Base-by-base conservation (phyloP, 345 rosid species). In the Combretum micranthum region DNA sequence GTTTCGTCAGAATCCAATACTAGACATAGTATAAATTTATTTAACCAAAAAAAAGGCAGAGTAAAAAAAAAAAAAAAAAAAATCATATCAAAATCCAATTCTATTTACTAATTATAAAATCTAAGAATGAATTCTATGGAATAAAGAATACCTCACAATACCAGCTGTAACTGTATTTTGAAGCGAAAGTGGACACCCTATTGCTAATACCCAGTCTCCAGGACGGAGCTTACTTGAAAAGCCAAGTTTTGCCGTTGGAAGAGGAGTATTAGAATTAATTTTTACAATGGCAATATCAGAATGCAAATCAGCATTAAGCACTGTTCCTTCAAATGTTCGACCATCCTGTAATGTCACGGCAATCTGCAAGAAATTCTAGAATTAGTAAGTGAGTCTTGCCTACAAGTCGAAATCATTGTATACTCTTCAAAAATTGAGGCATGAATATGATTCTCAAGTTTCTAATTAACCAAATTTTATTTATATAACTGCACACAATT, bases 341-440 rank as follows among this genome's bases (percentile, higher is more conserved):
- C 98, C 95, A 79, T 92, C 98, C 81, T 88, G 98, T 77, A 92
- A 74, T 51, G 90, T 86, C 70, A 92, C 98, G 43, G 82, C 88
- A 60, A 92, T 85, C 98, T 92, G 67, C 55, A 75, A 56, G 22
- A n/a, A 44, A 49, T 59, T 49, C 11, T 56, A 32, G 5, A 32
- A 32, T 11, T 11, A 32, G 10, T 32, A 32, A 32, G 39, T 11
- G 7, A 32, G 5, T 32, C 39, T 32, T 15, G 49, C 49, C 49
- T 46, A 46, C 16, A 46, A 46, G 4, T 9, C 4, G 14, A n/a
- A 46, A 46, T 11, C 9, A 32, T 19, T 51, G 2, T 3, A 51
- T 51, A 15, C 32, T 32, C 39, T 32, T 32, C 9, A 7, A 1
- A 32, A 4, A 32, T 7, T 32, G 39, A 32, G 9, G 9, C 0